Base-by-base conservation (phyloP, 768 basidiomycete genomes). In the Guyanaporus albipodus region DNA sequence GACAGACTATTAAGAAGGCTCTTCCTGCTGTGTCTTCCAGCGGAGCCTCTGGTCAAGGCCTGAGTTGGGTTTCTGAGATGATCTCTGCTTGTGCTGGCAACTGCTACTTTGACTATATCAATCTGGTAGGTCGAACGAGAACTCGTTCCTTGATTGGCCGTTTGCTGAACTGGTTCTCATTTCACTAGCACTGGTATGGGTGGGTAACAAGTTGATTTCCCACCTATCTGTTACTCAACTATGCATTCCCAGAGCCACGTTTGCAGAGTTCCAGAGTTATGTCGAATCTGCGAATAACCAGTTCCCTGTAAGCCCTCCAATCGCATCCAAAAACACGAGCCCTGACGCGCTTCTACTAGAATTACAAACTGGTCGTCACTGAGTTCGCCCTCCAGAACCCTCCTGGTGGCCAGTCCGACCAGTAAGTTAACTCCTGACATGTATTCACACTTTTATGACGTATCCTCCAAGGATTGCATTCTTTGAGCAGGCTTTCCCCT, bases 21-120 rank as follows among this genome's bases (percentile, higher is more conserved):
- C 64, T 71, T 24, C 70, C 70, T 6, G 63, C 70, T 0, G 60
- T 71, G 8, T 64, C 68, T 9, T 67, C 69, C 17, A 69, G 67
- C n/a, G 43, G 48, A 10, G 22, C 44, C 6, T 18, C 68, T 27
- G 68, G 68, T 2, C 35, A 70, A 45, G 70, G 70, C 14, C 44
- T 71, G 21, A 59, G 57, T 26, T 71, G 70, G 70, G 22, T 71
- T 21, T 55, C 59, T 18, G 40, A 67, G 41, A 64, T 72, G 60
- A 62, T 71, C 45, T 40, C 32, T 15, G 67, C 67, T 8, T 71
- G 70, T 46, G 59, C 48, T 23, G 66, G 68, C 17, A n/a, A 44
- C n/a, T 71, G 70, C 49, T 58, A 58, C 48, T 66, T 59, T 29
- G 66, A 71, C 37, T 68, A 64, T 46, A 58, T 71, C 10, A 72